Conservation (phyloP, 495 filamentous ascomycete species). For the Penicillium cosmopolitanum region DNA sequence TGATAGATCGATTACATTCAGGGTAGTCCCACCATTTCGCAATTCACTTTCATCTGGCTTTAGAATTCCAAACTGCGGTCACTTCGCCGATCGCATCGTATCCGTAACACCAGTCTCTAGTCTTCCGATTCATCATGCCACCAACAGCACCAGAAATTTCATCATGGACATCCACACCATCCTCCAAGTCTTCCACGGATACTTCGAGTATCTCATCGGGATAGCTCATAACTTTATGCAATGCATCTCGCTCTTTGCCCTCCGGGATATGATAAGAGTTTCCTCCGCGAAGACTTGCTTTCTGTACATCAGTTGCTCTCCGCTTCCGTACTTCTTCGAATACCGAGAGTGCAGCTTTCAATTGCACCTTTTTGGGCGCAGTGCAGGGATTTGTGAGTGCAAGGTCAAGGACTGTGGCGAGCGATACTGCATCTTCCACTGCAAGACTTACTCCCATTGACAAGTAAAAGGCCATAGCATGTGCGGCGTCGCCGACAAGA, state of each 20-base stretch:
- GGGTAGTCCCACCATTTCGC: not conserved
- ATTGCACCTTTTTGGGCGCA: not conserved
- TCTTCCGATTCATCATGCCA: slow-evolving; percentile 7
- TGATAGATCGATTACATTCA: too few relatives aligned
- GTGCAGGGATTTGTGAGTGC: not conserved
- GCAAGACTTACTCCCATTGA: slow-evolving; percentile 12
- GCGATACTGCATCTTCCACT: slow-evolving; percentile 8
- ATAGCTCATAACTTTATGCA: slow-evolving; percentile 3
- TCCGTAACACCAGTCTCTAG: slow-evolving; percentile 13
- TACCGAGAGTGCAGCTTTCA: slow-evolving; percentile 3
- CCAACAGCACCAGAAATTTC: slow-evolving; percentile 1
- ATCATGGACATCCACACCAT: not conserved
- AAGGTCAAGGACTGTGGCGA: not conserved
- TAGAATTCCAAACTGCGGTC: not conserved
- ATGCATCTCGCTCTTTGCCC: slow-evolving; percentile 3
- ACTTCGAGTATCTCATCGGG: slow-evolving; percentile 1
- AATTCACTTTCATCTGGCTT: not conserved
- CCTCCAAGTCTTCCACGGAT: not conserved
- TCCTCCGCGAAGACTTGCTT: slow-evolving; percentile 8
- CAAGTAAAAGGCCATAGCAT: slow-evolving; percentile 14
- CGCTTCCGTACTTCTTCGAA: slow-evolving; percentile 8
- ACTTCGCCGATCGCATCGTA: slow-evolving; percentile 8
- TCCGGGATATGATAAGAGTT: slow-evolving; percentile 3
- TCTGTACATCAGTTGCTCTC: not conserved
- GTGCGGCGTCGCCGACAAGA: slow-evolving; percentile 8